Base-by-base conservation (phyloP, 2,329 filamentous ascomycete species). In the Acrocalymma vagum region DNA sequence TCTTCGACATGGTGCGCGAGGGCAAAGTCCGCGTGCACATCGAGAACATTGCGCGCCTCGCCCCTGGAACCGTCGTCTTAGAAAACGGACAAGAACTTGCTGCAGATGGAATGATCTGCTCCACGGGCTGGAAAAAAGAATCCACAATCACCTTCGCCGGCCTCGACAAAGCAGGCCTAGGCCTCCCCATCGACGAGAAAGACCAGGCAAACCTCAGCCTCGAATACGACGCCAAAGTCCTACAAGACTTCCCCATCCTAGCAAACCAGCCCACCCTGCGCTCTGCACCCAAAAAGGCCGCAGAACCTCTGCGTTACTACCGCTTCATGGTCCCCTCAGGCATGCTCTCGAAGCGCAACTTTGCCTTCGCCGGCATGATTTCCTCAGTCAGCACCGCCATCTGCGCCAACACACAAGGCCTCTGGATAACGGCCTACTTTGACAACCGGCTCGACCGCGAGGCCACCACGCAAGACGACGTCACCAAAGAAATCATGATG, bases 361-460 rank as follows among this genome's bases (percentile, higher is more conserved):
- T 74, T 24, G 71, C 67, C 4, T 72, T 72, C 45, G 59, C 65
- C 4, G 70, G 71, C 16, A 61, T 64, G 35, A 57, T 67, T 14
- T 56, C 57, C 14, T 66, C 60, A 3, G 57, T 70, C 18, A 55
- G 57, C 5, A 71, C 67, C 1, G 50, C 64, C 6, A 58, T 58
- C 11, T 59, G 58, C 32, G 65, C 69, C 3, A 49, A 58, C 11
- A 45, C 61, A 0, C 67, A 72, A 50, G 66, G 52, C 1, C 59
- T 72, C 5, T 73, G 71, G 71, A 69, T 85, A 17, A 73, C 76
- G 1, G 85, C 86, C 1, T 89, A 82, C 61, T 78, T 91, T 20
- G 71, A 75, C 31, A 72, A 72, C 21, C 65, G 73, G 27, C 64
- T 87, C 14, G 20, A 31, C 14, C 38, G 38, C n/a, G 32, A 30